Percentiles rank a stretch among this genome's conserved stretches.
Conservation (phyloP, 164 flowering plant species). For the Akebia trifoliata region DNA sequence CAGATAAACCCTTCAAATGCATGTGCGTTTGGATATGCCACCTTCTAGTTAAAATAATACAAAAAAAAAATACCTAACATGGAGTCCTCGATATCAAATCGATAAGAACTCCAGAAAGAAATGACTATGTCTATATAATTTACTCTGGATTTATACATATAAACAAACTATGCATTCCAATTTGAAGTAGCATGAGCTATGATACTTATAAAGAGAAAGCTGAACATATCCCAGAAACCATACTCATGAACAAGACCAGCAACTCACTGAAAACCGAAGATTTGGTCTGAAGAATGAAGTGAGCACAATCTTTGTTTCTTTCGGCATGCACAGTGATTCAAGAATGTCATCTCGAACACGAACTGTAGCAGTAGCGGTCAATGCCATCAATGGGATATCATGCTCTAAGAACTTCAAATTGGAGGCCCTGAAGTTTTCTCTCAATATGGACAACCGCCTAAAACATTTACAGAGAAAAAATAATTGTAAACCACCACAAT, state of each 20-base stretch:
- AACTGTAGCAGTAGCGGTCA: conserved; percentile 92
- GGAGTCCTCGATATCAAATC: too few relatives aligned
- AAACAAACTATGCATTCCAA: background rate
- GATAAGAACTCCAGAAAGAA: too few relatives aligned
- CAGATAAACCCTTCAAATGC: too few relatives aligned
- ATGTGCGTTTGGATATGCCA: too few relatives aligned
- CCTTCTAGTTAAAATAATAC: too few relatives aligned
- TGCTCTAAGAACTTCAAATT: conserved; percentile 44
- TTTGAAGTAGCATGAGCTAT: background rate
- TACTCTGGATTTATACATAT: too few relatives aligned
- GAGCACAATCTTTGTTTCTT: conserved; percentile 60
- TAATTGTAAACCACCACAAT: background rate
- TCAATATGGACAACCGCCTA: conserved; percentile 71
- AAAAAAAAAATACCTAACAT: too few relatives aligned
- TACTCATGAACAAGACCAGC: conserved; percentile 1
- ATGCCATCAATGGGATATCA: conserved; percentile 87
- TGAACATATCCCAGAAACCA: background rate
- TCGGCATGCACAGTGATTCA: conserved; percentile 62
- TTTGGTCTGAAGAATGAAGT: conserved; percentile 87
- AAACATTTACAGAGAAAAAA: conserved; percentile 10
- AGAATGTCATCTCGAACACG: conserved; percentile 75
- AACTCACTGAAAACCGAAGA: conserved; percentile 74
- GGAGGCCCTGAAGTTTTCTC: conserved; percentile 57
- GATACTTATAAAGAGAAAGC: background rate
- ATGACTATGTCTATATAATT: too few relatives aligned